These are phyloP conservation scores for Haematococcus lacustris DNA, from an alignment of 139 green algal species.

Conservation along the genomic window DNA sequence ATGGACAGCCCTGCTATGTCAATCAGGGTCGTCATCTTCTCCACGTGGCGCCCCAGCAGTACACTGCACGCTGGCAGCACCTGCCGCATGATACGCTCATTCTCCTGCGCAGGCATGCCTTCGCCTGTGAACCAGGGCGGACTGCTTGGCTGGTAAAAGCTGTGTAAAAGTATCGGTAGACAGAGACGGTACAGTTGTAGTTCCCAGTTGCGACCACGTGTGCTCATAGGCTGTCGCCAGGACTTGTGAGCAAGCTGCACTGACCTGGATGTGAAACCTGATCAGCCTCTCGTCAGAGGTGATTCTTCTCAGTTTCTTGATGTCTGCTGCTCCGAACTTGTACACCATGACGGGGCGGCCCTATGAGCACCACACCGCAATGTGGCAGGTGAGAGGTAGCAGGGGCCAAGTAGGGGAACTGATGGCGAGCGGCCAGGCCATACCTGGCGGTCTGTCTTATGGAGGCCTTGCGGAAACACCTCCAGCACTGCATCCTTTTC, in stretches of 20 bases:
- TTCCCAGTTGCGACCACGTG: background rate
- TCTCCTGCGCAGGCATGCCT: constrained; percentile 42
- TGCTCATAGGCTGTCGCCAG: background rate
- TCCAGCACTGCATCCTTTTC: too few species aligned
- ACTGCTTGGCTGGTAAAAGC: too few species aligned
- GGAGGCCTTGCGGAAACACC: too few species aligned
- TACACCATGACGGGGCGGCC: constrained; percentile 80
- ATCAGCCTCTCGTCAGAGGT: constrained; percentile 79
- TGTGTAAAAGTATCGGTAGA: too few species aligned
- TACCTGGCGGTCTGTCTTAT: too few species aligned
- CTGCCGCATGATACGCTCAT: constrained; percentile 69
- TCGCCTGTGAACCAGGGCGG: background rate
- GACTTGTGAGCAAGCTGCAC: background rate
- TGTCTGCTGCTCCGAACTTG: constrained; percentile 72
- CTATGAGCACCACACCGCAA: too few species aligned
- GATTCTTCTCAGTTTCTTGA: constrained; percentile 58
- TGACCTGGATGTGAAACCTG: constrained; percentile 68
- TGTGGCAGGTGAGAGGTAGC: too few species aligned
- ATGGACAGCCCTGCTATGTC: constrained; percentile 63
- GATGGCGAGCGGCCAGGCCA: too few species aligned
- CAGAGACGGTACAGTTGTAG: background rate
- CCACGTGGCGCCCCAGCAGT: constrained; percentile 49
- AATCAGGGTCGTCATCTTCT: constrained; percentile 80
- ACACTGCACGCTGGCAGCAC: constrained; percentile 76
- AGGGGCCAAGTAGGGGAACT: too few species aligned